These are phyloP conservation scores for Chrysanthemum lavandulifolium DNA, from an alignment of 129 eudicot species.

Conservation along the genomic window DNA sequence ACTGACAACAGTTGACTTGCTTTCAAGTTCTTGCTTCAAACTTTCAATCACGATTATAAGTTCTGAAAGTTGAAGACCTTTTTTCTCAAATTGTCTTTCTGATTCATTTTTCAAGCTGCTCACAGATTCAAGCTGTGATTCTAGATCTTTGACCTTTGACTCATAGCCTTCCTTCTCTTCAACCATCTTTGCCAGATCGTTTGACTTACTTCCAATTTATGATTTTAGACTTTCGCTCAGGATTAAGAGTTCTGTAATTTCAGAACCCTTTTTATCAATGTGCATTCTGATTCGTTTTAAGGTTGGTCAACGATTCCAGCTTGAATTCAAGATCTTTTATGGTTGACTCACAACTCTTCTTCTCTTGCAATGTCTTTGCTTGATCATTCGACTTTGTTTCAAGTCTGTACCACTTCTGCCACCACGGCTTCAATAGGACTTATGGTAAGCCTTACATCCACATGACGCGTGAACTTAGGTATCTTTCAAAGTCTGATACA, in stretches of 20 bases:
- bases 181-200: slow-evolving; percentile 37
- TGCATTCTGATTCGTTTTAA: slow-evolving; percentile 41
- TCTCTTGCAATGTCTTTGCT: slow-evolving; percentile 39
- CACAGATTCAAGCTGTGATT: slow-evolving; percentile 5
- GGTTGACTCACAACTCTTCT: slow-evolving; percentile 39
- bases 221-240: slow-evolving; percentile 56
- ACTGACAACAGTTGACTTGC: no score
- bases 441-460: no score
- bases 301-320: slow-evolving; percentile 35
- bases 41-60: slow-evolving; percentile 40
- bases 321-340: slow-evolving; percentile 34
- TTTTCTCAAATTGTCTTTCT: slow-evolving; percentile 37
- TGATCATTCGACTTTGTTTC: slow-evolving; percentile 23
- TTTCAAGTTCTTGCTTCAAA: no score
- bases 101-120: slow-evolving; percentile 34
- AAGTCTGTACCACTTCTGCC: no score
- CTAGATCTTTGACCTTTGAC: slow-evolving; percentile 39
- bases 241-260: slow-evolving; percentile 32
- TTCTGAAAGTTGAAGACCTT: slow-evolving; percentile 44
- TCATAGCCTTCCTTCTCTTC: slow-evolving; percentile 55
- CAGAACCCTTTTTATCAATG: slow-evolving; percentile 34
- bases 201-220: slow-evolving; percentile 54
- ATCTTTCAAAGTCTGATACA: no score
- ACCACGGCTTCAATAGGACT: no score
- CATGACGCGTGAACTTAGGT: no score